phyloP scores from a whole-genome alignment of 495 filamentous ascomycete species.

The Rostrohypoxylon terebratum region DNA sequence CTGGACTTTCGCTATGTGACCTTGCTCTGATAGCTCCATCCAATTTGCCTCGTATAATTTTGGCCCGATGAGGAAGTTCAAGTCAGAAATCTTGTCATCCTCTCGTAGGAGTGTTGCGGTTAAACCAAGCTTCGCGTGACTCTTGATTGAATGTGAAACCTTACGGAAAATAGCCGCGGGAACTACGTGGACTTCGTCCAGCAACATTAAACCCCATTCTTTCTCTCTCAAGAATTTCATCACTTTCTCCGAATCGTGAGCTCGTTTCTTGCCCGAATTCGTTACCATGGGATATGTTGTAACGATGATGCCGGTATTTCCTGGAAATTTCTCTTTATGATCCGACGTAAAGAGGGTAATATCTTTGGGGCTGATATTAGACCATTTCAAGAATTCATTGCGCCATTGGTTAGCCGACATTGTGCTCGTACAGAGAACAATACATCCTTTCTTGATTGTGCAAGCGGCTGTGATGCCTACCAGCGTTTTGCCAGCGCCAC shows the following conservation, averaged over 20 bases:
- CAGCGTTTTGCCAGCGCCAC: conserved; percentile 95
- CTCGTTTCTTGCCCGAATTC: conserved; percentile 78
- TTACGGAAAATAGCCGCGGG: conserved; percentile 95
- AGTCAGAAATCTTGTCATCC: conserved; percentile 96
- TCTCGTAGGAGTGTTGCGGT: conserved; percentile 95
- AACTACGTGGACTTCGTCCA: conserved; percentile 98
- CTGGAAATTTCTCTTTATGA: conserved; percentile 87
- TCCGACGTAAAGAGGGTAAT: conserved; percentile 96
- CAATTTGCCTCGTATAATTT: conserved; percentile 99
- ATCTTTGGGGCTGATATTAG: conserved; percentile 93
- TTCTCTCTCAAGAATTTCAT: conserved; percentile 87
- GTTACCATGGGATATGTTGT: conserved; percentile 99
- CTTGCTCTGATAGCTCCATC: conserved; percentile 98
- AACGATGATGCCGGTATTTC: conserved; percentile 94
- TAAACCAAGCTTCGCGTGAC: conserved; percentile 95
- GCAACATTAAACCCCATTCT: conserved; percentile 98
- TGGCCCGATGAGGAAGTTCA: conserved; percentile 97
- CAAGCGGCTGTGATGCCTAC: conserved; percentile 97
- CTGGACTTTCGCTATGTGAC: conserved; percentile 96
- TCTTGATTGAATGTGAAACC: conserved; percentile 89
- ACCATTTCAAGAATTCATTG: conserved; percentile 96
- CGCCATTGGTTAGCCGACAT: conserved; percentile 99
- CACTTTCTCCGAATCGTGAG: conserved; percentile 95
- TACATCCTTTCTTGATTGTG: conserved; percentile 95
- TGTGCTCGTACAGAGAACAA: conserved; percentile 94